These are phyloP conservation scores for Plantago elongata DNA, from an alignment of 257 asterid genomes.

Conservation along the genomic window DNA sequence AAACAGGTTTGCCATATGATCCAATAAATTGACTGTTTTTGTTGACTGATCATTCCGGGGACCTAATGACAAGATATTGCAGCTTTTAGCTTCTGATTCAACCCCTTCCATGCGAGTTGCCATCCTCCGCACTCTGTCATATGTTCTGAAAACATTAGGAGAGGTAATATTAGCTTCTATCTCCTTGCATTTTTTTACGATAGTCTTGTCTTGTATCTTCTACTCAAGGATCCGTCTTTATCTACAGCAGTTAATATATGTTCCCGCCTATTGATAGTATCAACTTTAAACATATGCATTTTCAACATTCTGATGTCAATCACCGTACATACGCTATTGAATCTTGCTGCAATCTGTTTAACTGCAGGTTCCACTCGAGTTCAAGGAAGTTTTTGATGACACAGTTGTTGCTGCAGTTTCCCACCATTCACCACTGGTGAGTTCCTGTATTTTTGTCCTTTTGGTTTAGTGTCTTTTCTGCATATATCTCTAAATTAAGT, in stretches of 20 bases:
- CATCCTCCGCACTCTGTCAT: slow-evolving; percentile 71
- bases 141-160: slow-evolving; percentile 82
- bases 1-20: slow-evolving; percentile 66
- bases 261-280: no score
- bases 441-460: slow-evolving; percentile 13
- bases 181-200: slow-evolving; percentile 20
- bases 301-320: slow-evolving; percentile 3
- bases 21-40: slow-evolving; percentile 21
- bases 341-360: slow-evolving; percentile 21
- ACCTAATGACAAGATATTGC: slow-evolving; percentile 34
- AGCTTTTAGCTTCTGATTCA: slow-evolving; percentile 82
- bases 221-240: slow-evolving; percentile 9
- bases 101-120: slow-evolving; percentile 90
- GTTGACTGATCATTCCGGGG: slow-evolving; percentile 17
- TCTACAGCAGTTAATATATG: slow-evolving; percentile 4
- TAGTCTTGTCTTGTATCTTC: slow-evolving; percentile 8
- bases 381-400: slow-evolving; percentile 88
- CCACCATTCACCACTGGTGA: slow-evolving; percentile 72
- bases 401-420: slow-evolving; percentile 82
- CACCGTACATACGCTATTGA: slow-evolving; percentile 7
- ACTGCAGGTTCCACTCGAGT: slow-evolving; percentile 84
- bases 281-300: no score
- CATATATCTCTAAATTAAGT: slow-evolving; percentile 8
- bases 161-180: slow-evolving; percentile 57
- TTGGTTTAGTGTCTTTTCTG: slow-evolving; percentile 2